phyloP scores from a whole-genome alignment of 2,329 filamentous ascomycete species.

The Peltaster fructicola region DNA sequence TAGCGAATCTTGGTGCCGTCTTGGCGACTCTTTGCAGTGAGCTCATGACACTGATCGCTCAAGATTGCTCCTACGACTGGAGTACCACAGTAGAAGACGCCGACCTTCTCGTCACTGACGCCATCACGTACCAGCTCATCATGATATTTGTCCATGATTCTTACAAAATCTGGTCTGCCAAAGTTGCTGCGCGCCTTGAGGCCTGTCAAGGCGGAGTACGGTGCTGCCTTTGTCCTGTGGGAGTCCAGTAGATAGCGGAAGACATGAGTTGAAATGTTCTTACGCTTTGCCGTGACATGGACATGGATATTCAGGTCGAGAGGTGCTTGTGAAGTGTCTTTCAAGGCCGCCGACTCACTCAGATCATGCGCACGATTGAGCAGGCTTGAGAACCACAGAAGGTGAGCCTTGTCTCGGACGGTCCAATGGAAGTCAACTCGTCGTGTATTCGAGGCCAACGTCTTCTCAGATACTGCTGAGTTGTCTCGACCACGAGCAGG shows the following conservation, averaged over 20 bases:
- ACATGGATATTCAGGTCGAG: conserved; percentile 39
- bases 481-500: conserved; percentile 1
- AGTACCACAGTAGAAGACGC: conserved; percentile 39
- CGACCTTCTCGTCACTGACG: conserved; percentile 28
- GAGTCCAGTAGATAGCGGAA: conserved; percentile 40
- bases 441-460: no score
- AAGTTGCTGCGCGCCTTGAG: conserved; percentile 37
- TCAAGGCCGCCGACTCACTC: conserved; percentile 20
- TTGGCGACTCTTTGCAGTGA: conserved; percentile 34
- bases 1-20: conserved; percentile 37
- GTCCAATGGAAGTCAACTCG: conserved; percentile 45
- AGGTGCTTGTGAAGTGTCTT: conserved; percentile 16
- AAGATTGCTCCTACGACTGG: conserved; percentile 38
- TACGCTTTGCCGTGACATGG: conserved; percentile 38
- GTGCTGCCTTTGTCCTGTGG: conserved; percentile 34
- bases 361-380: conserved; percentile 32
- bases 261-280: conserved; percentile 35
- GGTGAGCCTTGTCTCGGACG: conserved; percentile 37
- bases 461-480: no score
- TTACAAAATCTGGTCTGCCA: conserved; percentile 35
- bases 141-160: conserved; percentile 37
- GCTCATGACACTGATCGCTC: conserved; percentile 34
- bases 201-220: conserved; percentile 36
- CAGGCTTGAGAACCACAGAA: conserved; percentile 40
- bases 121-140: conserved; percentile 30